Evolutionary conservation across 352 stramenopile genomes (phyloP).

Genomic region (Globisporangium spinosum): DNA sequence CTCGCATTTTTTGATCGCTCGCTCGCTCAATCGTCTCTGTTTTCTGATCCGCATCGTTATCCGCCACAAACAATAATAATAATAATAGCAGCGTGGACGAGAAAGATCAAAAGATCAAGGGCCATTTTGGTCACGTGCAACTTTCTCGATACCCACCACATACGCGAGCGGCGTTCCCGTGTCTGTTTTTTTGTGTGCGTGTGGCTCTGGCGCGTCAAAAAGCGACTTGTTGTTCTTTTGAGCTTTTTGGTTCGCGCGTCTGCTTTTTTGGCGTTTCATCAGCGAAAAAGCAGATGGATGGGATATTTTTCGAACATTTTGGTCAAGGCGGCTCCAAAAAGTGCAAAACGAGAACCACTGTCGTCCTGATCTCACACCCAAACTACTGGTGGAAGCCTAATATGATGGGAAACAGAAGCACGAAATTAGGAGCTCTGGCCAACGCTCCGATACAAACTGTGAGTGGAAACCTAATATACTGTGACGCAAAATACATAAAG

Average conservation of each 20-base stretch:
- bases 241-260: background rate
- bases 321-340: background rate
- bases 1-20: background rate
- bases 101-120: background rate
- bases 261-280: background rate
- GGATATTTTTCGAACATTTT: slow-evolving; percentile 1
- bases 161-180: background rate
- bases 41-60: background rate
- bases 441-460: background rate
- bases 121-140: background rate
- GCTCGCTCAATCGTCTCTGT: background rate
- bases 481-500: background rate
- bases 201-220: background rate
- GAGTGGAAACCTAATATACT: background rate
- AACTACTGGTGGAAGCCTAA: background rate
- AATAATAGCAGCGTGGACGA: background rate
- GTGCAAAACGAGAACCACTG: background rate
- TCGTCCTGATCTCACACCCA: background rate
- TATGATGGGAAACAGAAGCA: background rate
- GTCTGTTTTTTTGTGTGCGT: background rate
- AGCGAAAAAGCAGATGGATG: background rate
- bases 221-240: background rate
- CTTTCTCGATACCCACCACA: background rate
- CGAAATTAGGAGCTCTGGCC: background rate
- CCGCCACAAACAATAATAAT: background rate